Evolutionary conservation across 257 asterid genomes (phyloP).

Genomic region (Forsythia suspensa): DNA sequence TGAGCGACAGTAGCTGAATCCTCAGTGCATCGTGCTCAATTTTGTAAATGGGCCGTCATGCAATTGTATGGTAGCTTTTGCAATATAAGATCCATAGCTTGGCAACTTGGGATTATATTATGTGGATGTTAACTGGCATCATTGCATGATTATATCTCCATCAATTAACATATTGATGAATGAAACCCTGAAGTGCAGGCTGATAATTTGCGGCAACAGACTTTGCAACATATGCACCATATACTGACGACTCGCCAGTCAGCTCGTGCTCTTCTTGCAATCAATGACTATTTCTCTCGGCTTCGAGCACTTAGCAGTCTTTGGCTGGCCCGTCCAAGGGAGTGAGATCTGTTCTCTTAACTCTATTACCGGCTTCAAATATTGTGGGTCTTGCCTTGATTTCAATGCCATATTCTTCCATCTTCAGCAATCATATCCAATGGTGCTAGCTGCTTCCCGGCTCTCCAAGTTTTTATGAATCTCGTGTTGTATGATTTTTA

Average conservation of each 20-base stretch:
- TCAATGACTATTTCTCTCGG: conserved; percentile 56
- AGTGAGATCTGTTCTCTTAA: conserved; percentile 15
- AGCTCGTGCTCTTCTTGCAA: conserved; percentile 61
- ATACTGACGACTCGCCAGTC: conserved; percentile 56
- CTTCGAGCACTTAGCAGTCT: conserved; percentile 61
- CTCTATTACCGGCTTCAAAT: background rate
- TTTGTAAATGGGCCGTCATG: no score
- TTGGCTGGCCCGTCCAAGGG: conserved; percentile 67
- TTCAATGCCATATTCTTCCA: background rate
- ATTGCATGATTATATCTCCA: background rate
- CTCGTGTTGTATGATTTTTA: background rate
- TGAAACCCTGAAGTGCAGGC: conserved; percentile 32
- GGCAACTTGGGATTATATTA: background rate
- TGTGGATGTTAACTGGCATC: background rate
- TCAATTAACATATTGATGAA: background rate
- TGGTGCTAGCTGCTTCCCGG: background rate
- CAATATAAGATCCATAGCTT: background rate
- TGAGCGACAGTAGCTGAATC: background rate
- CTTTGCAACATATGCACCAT: conserved; percentile 53
- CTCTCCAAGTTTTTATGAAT: background rate
- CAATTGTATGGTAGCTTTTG: no score
- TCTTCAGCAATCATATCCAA: background rate
- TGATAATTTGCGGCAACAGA: conserved; percentile 53
- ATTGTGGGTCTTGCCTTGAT: background rate
- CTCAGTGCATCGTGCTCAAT: background rate